phyloP scores from a whole-genome alignment of 495 filamentous ascomycete genomes.

The Neurospora sp. region DNA sequence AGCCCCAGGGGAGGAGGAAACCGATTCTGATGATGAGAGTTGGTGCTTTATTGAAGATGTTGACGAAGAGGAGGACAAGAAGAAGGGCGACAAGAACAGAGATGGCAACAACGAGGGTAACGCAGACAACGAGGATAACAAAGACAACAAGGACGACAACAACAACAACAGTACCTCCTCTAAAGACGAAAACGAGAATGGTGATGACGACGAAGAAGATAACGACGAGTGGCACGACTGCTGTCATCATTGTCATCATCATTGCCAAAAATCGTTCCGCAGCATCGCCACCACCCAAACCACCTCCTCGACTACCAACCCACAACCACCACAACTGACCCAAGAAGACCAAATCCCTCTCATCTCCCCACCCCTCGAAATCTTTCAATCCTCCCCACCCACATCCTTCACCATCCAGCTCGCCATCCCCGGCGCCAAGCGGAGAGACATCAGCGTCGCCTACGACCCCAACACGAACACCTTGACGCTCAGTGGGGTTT shows the following conservation, averaged over 20 bases:
- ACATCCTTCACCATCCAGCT: constrained; percentile 56
- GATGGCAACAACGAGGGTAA: no score
- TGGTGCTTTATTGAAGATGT: background rate
- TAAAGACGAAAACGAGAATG: no score
- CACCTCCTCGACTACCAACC: no score
- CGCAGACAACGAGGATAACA: background rate
- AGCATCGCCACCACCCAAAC: no score
- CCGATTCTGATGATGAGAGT: background rate
- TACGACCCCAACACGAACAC: constrained; percentile 59
- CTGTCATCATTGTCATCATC: background rate
- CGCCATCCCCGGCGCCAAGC: constrained; percentile 66
- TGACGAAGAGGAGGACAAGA: background rate
- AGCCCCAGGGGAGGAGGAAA: background rate
- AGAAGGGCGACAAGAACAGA: background rate
- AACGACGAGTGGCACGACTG: background rate
- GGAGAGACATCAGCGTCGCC: constrained; percentile 65
- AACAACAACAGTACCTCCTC: background rate
- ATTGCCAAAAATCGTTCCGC: background rate
- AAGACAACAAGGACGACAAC: background rate
- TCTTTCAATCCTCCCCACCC: constrained; percentile 52
- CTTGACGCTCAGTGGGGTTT: constrained; percentile 57
- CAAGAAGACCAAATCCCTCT: background rate
- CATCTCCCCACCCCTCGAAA: constrained; percentile 57
- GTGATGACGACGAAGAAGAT: background rate
- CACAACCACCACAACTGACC: background rate